Evolutionary conservation across 768 basidiomycete species (phyloP).

Genomic region (Russula griseocarnosa): DNA sequence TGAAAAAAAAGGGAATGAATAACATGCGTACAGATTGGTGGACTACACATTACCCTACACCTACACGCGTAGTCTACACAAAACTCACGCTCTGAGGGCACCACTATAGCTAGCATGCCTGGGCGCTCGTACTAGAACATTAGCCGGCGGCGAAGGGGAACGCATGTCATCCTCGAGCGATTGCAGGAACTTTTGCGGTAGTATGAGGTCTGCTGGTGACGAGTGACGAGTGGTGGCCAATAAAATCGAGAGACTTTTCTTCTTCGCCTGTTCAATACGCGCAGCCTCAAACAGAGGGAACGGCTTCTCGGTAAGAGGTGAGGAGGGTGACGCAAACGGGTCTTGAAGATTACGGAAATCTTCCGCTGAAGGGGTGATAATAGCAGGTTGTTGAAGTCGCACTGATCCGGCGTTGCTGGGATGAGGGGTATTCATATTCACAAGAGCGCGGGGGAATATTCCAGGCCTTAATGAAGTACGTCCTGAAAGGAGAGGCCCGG

Average conservation of each 20-base stretch:
- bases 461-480: background rate
- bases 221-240: slow-evolving; percentile 15
- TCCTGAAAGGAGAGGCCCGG: slow-evolving; percentile 5
- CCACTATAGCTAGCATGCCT: slow-evolving; percentile 19
- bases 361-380: slow-evolving; percentile 4
- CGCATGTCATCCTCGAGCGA: slow-evolving; percentile 10
- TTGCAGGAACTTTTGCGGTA: slow-evolving; percentile 7
- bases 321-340: slow-evolving; percentile 21
- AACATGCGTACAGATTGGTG: slow-evolving; percentile 27
- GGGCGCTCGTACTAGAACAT: slow-evolving; percentile 11
- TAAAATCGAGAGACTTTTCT: slow-evolving; percentile 18
- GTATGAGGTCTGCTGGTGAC: slow-evolving; percentile 16
- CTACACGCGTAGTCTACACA: slow-evolving; percentile 23
- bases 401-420: slow-evolving; percentile 6
- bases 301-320: slow-evolving; percentile 17
- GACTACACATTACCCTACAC: slow-evolving; percentile 23
- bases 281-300: slow-evolving; percentile 20
- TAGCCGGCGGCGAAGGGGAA: slow-evolving; percentile 19
- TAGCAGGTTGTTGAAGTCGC: background rate
- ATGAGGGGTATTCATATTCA: slow-evolving; percentile 8
- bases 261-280: slow-evolving; percentile 17
- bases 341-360: slow-evolving; percentile 23
- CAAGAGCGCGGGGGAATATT: background rate
- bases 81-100: slow-evolving; percentile 24
- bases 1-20: slow-evolving; percentile 17